Base-by-base conservation (phyloP, 345 rosid species). In the Ceriops zippeliana region DNA sequence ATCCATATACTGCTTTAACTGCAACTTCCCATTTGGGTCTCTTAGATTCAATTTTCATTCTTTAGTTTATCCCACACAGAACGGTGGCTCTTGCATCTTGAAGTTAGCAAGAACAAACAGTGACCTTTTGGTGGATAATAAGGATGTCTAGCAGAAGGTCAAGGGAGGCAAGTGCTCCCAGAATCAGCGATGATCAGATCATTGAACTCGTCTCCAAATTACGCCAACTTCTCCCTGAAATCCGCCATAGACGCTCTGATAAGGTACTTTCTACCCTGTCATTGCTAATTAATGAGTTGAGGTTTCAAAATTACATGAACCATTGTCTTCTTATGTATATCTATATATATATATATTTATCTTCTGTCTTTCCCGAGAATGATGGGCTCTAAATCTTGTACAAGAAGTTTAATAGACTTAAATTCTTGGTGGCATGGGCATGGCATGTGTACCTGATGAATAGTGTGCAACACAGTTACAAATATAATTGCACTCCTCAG, bases 171-270 rank as follows among this genome's bases (percentile, higher is more conserved):
- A 73, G 86, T 20, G 77, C 66, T 67, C 87, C 97, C 8, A 83
- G 97, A 76, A 95, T 95, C 78, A 88, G 76, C 16, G 97, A 95
- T 76, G 97, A 88, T 66, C 99, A 95, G 77, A 95, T 95, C 82
- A 83, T 86, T 58, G 88, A 88, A 56, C 97, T 95, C 24, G 80
- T 95, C 81, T 82, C 96, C 72, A 95, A 95, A 75, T 79, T 95
- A 72, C 85, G 90, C 42, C 91, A 87, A 37, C 85, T 89, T 73
- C 91, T 95, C 46, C 99, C 99, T 2, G 99, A 95, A 86, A 88
- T 95, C 78, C 88, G 93, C 1, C 68, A 84, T 58, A 82, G 90
- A 70, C 96, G 90, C 62, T 84, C 97, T 28, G 84, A 81, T 71
- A 87, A 91, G 99, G 99, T 93, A 83, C 20, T 3, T 32, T 8